Evolutionary conservation across 2,329 filamentous ascomycete genomes (phyloP), one percentile per base, ranked within the genome.

Genomic region (Apiospora malaysiana): DNA sequence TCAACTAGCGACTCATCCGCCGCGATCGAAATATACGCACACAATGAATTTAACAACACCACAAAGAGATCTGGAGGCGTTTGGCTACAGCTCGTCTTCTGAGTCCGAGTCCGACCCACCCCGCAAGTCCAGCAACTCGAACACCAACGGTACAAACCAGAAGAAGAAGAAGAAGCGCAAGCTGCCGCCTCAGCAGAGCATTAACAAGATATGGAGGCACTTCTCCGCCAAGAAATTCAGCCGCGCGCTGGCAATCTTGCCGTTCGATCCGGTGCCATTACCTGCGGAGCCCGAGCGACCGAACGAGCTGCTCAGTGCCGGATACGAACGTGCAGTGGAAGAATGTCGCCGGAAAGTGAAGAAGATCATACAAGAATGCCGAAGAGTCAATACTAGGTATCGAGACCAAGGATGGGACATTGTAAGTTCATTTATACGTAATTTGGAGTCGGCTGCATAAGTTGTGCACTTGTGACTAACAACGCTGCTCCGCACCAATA

Each of bases 371-470:
- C 82, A 87, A 72, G 88, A 90, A 75, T 96, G 94, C 81, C 85
- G 87, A 73, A 86, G 93, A 27, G 86, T 94, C 47, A 97, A 97
- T 76, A 92, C 92, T 79, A 92, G 94, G 76, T 97, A 96, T 78
- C 87, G 92, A 32, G 91, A 93, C 74, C 88, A 89, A 0, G 87
- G 85, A 1, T 90, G 85, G 80, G 87, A 89, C 74, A 76, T 90
- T 78, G 87, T 89, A 78, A 79, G 86, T 85, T 73, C 4, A 27
- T 32, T 40, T n/a, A 40, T 23, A 63, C 56, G 18, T 10, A 63
- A n/a, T 7, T 14, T 14, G 32, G 56, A 18, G 21, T 37, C 21
- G 27, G 18, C 2, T 7, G 8, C n/a, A 32, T 32, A 12, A 12
- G 16, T 18, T 14, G 14, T 18, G 27, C 14, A 12, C 12, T 45